phyloP scores from a whole-genome alignment of 768 basidiomycete genomes.

The Pleurotus cornucopiae region DNA sequence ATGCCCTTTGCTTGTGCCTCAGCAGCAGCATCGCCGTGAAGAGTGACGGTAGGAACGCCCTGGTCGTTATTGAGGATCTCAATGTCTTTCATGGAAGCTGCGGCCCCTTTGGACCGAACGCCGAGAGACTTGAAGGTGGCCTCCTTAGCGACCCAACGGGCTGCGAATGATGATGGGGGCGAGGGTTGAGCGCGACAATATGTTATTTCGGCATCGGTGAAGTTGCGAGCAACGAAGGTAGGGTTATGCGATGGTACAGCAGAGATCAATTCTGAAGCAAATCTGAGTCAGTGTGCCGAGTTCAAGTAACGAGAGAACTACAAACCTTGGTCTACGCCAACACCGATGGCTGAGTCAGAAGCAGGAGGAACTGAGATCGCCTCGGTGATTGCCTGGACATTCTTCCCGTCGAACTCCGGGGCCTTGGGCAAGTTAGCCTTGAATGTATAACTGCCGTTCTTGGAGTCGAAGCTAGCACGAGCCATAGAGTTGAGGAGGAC shows the following conservation, averaged over 20 bases:
- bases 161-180: conserved; percentile 87
- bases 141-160: conserved; percentile 97
- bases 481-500: conserved; percentile 93
- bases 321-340: conserved; percentile 88
- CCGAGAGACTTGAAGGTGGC: conserved; percentile 96
- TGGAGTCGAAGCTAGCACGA: conserved; percentile 73
- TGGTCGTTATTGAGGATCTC: conserved; percentile 80
- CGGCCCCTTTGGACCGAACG: conserved; percentile 86
- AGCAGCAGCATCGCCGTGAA: conserved; percentile 76
- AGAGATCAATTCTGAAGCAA: conserved; percentile 73
- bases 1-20: conserved; percentile 75
- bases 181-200: conserved; percentile 90
- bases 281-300: conserved; percentile 8
- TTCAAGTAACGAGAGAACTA: conserved; percentile 3
- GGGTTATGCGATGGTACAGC: conserved; percentile 86
- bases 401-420: conserved; percentile 55
- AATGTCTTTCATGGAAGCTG: conserved; percentile 94
- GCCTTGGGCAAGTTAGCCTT: conserved; percentile 53
- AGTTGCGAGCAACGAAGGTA: conserved; percentile 88
- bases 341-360: conserved; percentile 51
- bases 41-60: conserved; percentile 75
- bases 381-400: conserved; percentile 61
- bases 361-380: conserved; percentile 33
- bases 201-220: conserved; percentile 80
- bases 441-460: conserved; percentile 87